Base-by-base conservation (phyloP, 441 rosid genomes). In the Populus tomentosa region DNA sequence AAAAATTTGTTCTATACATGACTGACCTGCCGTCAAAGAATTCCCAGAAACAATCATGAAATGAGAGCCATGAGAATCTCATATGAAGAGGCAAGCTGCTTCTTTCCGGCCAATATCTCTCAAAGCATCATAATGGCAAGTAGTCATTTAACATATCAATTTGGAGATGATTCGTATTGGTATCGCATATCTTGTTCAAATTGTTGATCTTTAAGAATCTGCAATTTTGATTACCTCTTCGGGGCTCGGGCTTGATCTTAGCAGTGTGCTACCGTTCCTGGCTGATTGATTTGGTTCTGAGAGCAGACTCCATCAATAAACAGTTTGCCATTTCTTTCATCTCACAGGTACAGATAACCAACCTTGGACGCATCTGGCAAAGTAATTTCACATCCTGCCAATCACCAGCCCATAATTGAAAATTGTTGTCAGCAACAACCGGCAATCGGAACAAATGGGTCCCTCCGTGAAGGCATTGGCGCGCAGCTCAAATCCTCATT, bases 401-500 rank as follows among this genome's bases (percentile, higher is more conserved):
- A 23, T 65, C 69, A 46, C 69, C 65, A 67, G 7, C 24, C 79
- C 28, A 30, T 67, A 38, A 10, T 70, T 28, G 33, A 24, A 28
- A 28, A 18, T 61, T 32, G 46, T 32, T 72, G 75, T 80, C 75
- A 86, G 87, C 88, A 85, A 77, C 89, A 88, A 78, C 90, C 89
- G 20, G 84, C 83, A 42, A 85, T 81, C 0, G 88, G 79, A 77
- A 75, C 42, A 56, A 75, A 81, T 2, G 85, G 80, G 35, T 87
- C 89, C 75, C 83, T 82, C 69, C 77, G 82, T 2, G 83, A 78
- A 35, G 91, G 75, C 71, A 81, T 65, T 71, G 87, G 84, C 23
- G 73, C 70, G 74, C 86, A 73, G 75, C 85, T 85, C 81, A 80
- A 78, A 68, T 90, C 95, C 77, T 89, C 88, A 20, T 84, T 86